Percentiles rank a stretch among this genome's conserved stretches.
These are phyloP conservation scores for Peniophora sp. DNA, from an alignment of 1,284 basidiomycete species.

Conservation along the genomic window DNA sequence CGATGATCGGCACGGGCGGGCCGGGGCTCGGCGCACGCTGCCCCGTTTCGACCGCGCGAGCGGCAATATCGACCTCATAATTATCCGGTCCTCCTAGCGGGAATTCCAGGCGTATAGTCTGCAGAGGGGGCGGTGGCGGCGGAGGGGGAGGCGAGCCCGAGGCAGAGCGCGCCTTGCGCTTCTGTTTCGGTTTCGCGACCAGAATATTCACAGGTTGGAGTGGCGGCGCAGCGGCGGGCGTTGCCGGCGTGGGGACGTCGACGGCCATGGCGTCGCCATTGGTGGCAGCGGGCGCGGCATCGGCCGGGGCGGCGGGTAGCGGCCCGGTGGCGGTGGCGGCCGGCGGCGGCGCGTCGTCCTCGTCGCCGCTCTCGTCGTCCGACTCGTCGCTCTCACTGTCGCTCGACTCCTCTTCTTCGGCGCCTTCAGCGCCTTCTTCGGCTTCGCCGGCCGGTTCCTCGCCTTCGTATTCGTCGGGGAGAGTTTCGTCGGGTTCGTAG, in stretches of 20 bases:
- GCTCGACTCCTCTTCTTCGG: too few species aligned
- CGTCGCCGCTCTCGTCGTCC: too few species aligned
- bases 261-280: conserved; percentile 3
- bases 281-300: neutral
- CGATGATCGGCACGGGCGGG: conserved; percentile 42
- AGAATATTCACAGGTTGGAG: too few species aligned
- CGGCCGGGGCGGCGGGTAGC: neutral
- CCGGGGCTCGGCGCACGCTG: conserved; percentile 54
- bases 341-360: neutral
- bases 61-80: conserved; percentile 62
- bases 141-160: conserved; percentile 54
- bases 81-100: conserved; percentile 61
- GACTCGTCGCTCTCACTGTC: too few species aligned
- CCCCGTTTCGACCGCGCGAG: conserved; percentile 53
- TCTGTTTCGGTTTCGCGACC: conserved; percentile 9
- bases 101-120: conserved; percentile 65
- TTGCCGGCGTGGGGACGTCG: neutral
- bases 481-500: too few species aligned
- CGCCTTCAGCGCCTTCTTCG: too few species aligned
- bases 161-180: conserved; percentile 42
- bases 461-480: too few species aligned
- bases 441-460: too few species aligned
- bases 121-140: conserved; percentile 42
- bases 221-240: conserved; percentile 2
- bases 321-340: neutral